Percentiles rank a stretch among this genome's conserved stretches.
These are phyloP conservation scores for Fusarium foetens DNA, from an alignment of 2,329 filamentous ascomycete species.

Conservation along the genomic window DNA sequence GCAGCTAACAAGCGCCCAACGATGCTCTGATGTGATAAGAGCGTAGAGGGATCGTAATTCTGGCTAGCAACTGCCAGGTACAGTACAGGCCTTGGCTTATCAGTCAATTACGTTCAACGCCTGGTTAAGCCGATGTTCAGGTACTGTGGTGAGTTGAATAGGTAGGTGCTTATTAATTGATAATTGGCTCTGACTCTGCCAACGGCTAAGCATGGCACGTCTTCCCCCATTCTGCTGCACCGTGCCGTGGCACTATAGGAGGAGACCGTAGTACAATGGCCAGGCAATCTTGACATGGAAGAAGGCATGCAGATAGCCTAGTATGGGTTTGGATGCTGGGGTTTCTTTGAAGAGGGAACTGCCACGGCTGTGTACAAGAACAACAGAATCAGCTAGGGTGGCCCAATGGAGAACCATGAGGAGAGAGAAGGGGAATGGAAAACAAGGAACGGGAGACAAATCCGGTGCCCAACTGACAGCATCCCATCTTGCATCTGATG, in stretches of 20 bases:
- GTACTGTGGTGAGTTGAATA: not conserved
- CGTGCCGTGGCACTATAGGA: conserved; percentile 17
- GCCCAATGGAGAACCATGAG: conserved; percentile 4
- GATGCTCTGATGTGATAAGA: conserved; percentile 20
- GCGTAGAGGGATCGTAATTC: conserved; percentile 8
- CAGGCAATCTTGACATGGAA: conserved; percentile 16
- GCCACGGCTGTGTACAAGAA: not conserved
- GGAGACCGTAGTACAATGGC: conserved; percentile 3
- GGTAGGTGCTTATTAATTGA: not conserved
- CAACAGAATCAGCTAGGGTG: conserved; percentile 1
- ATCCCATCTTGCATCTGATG: conserved; percentile 12
- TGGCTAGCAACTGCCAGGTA: not conserved
- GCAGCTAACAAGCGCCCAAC: conserved; percentile 17
- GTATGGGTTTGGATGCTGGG: conserved; percentile 18
- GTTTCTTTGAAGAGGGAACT: not conserved
- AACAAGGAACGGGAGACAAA: conserved; percentile 32
- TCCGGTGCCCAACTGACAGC: conserved; percentile 10
- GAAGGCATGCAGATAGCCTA: conserved; percentile 13
- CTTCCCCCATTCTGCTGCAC: conserved; percentile 9
- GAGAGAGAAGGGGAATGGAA: conserved; percentile 12
- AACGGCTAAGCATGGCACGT: conserved; percentile 18
- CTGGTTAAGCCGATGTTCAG: not conserved
- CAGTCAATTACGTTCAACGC: conserved; percentile 5
- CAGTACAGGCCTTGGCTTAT: not conserved
- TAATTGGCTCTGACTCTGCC: conserved; percentile 2